These are phyloP conservation scores for Diaporthe citri DNA, from an alignment of 2,329 filamentous ascomycete species.

Conservation along the genomic window DNA sequence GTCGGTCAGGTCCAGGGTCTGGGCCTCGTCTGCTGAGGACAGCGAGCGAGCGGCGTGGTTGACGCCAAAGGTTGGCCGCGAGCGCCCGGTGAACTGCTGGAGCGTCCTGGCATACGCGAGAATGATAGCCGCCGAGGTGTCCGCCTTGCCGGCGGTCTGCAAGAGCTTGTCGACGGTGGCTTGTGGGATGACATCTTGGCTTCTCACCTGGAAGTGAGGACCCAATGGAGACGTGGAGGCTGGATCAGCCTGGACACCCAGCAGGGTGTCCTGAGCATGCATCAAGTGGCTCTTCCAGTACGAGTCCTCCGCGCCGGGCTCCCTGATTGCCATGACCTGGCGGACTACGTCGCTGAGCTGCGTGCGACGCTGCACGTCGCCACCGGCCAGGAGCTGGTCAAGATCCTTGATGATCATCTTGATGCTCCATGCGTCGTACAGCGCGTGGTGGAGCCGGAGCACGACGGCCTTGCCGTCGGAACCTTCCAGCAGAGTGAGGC, in stretches of 20 bases:
- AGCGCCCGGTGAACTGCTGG: slow-evolving; percentile 21
- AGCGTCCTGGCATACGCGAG: slow-evolving; percentile 38
- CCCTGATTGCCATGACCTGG: slow-evolving; percentile 1
- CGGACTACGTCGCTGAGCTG: not conserved
- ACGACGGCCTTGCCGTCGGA: slow-evolving; percentile 43
- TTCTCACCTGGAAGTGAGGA: slow-evolving; percentile 39
- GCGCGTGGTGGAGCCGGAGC: slow-evolving; percentile 44
- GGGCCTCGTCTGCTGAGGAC: slow-evolving; percentile 32
- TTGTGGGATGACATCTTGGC: slow-evolving; percentile 25
- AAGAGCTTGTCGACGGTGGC: slow-evolving; percentile 6
- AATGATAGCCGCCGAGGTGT: slow-evolving; percentile 37
- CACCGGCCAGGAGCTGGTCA: slow-evolving; percentile 15
- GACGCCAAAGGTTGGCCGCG: slow-evolving; percentile 40
- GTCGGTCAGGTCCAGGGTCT: slow-evolving; percentile 38
- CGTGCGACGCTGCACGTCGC: not conserved
- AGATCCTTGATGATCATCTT: slow-evolving; percentile 44
- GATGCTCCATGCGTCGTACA: slow-evolving; percentile 47
- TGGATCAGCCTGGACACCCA: not conserved
- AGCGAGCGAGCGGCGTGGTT: slow-evolving; percentile 40
- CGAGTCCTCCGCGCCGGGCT: not conserved
- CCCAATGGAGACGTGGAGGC: slow-evolving; percentile 32
- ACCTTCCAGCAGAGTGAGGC: slow-evolving; percentile 42
- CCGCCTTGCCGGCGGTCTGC: not conserved
- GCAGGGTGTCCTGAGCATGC: slow-evolving; percentile 8
- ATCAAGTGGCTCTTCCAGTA: slow-evolving; percentile 21